phyloP scores from a whole-genome alignment of 2,329 filamentous ascomycete genomes.

The Lojkania enalia region DNA sequence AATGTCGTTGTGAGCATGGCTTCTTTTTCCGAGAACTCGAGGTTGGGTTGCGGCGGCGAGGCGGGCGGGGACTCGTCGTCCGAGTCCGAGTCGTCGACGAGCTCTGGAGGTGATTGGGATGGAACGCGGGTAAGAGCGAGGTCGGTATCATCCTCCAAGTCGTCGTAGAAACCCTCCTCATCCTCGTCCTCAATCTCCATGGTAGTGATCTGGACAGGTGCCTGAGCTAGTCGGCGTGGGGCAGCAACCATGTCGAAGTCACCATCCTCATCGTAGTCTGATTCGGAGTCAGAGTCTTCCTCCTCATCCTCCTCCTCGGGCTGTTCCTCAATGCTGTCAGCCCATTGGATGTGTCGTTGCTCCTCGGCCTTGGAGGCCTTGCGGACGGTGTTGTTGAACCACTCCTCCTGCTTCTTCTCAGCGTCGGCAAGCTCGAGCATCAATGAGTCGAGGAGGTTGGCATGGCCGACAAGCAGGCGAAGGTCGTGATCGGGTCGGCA shows the following conservation, averaged over 20 bases:
- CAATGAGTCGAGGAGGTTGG: slow-evolving; percentile 93
- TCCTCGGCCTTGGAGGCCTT: slow-evolving; percentile 68
- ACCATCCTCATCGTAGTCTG: slow-evolving; percentile 58
- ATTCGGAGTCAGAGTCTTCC: slow-evolving; percentile 52
- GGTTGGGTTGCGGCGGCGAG: slow-evolving; percentile 49
- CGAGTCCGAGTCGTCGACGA: slow-evolving; percentile 53
- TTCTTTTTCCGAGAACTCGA: slow-evolving; percentile 54
- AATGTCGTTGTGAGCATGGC: slow-evolving; percentile 52
- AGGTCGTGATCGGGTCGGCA: slow-evolving; percentile 91
- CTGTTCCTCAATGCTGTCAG: slow-evolving; percentile 75
- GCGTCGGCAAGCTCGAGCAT: slow-evolving; percentile 92
- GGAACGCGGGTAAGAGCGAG: slow-evolving; percentile 51
- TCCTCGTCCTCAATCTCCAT: slow-evolving; percentile 47
- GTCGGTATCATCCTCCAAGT: slow-evolving; percentile 51
- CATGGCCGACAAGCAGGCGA: slow-evolving; percentile 91
- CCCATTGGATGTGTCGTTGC: slow-evolving; percentile 80
- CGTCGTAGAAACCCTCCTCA: slow-evolving; percentile 52
- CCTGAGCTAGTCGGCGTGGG: slow-evolving; percentile 44
- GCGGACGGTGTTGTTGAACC: slow-evolving; percentile 95
- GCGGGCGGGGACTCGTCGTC: slow-evolving; percentile 54
- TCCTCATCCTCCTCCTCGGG: slow-evolving; percentile 72
- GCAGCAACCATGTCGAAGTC: slow-evolving; percentile 52
- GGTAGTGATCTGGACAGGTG: slow-evolving; percentile 50
- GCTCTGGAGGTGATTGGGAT: slow-evolving; percentile 53
- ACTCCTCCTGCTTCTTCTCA: slow-evolving; percentile 92